Evolutionary conservation across 2,329 filamentous ascomycete genomes (phyloP).

Genomic region (Calonectria pseudoreteaudii): DNA sequence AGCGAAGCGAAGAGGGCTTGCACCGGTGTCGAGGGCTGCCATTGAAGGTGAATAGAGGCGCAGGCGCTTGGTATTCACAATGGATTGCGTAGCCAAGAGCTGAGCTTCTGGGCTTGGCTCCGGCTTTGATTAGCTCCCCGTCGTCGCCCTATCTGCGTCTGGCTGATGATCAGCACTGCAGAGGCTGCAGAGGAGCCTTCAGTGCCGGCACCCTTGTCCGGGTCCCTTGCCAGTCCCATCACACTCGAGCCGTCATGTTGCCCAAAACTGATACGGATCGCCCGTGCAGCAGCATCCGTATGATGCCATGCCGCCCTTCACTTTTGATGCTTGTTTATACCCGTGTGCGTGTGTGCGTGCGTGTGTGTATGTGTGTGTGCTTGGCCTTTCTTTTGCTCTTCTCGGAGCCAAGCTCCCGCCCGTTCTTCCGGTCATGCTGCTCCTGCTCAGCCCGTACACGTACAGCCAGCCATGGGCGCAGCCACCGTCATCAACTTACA

Average conservation of each 20-base stretch:
- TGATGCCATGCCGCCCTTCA: not conserved
- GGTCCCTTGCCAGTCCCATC: conserved; percentile 4
- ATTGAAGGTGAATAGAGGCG: not conserved
- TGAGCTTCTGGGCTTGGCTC: not conserved
- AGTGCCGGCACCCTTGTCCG: conserved; percentile 13
- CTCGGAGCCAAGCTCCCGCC: not conserved
- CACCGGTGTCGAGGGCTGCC: not conserved
- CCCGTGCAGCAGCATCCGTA: not conserved
- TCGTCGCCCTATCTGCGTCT: not conserved
- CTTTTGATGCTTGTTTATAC: not conserved
- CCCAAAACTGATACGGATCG: conserved; percentile 10
- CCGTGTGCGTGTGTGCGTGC: not conserved
- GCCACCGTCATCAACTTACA: conserved; percentile 11
- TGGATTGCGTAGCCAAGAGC: not conserved
- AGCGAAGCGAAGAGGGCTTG: not conserved
- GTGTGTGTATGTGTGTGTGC: not conserved
- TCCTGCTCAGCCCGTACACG: not conserved
- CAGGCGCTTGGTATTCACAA: not conserved
- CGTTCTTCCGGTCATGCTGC: not conserved
- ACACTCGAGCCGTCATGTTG: conserved; percentile 8
- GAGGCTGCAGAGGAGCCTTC: not conserved
- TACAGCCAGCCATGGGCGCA: not conserved
- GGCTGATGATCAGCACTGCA: conserved; percentile 15
- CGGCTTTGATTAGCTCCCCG: conserved; percentile 9
- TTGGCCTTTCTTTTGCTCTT: not conserved